Conservation (phyloP, 805 yeast genomes). For the Saccharomycopsis malanga region DNA sequence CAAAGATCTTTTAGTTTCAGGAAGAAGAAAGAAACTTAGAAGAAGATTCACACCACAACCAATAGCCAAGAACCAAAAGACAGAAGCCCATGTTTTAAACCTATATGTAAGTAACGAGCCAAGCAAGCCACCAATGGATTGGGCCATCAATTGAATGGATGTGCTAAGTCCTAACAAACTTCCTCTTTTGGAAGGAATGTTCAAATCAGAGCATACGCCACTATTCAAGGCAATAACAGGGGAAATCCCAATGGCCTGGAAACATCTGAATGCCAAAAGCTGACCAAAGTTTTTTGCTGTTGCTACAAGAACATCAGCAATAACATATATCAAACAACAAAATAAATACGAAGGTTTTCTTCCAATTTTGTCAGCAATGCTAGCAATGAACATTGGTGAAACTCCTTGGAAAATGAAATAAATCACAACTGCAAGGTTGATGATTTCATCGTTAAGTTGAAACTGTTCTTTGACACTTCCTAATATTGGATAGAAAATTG, state of each 20-base stretch:
- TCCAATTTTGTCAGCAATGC: constrained; percentile 64
- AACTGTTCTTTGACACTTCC: constrained; percentile 49
- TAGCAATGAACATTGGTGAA: constrained; percentile 40
- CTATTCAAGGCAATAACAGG: constrained; percentile 64
- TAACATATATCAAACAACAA: constrained; percentile 51
- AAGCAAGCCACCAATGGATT: constrained; percentile 73
- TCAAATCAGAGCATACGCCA: constrained; percentile 60
- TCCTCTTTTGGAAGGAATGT: constrained; percentile 61
- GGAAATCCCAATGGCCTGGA: constrained; percentile 71
- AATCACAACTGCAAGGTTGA: constrained; percentile 68
- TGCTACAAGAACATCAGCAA: constrained; percentile 62
- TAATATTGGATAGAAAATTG: constrained; percentile 76
- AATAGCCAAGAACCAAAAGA: constrained; percentile 66
- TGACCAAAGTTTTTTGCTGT: constrained; percentile 48
- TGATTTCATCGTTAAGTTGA: constrained; percentile 45
- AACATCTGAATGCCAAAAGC: constrained; percentile 55
- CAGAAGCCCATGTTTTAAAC: constrained; percentile 59
- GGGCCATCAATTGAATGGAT: constrained; percentile 63
- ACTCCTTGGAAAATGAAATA: constrained; percentile 73
- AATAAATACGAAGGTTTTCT: constrained; percentile 47
- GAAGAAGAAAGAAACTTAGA: constrained; percentile 38
- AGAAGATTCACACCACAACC: constrained; percentile 44
- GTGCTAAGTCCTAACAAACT: constrained; percentile 57
- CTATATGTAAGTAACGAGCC: constrained; percentile 45
- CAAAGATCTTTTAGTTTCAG: constrained; percentile 67